Evolutionary conservation across 2,329 filamentous ascomycete genomes (phyloP).

Genomic region (Zymoseptoria tritici): DNA sequence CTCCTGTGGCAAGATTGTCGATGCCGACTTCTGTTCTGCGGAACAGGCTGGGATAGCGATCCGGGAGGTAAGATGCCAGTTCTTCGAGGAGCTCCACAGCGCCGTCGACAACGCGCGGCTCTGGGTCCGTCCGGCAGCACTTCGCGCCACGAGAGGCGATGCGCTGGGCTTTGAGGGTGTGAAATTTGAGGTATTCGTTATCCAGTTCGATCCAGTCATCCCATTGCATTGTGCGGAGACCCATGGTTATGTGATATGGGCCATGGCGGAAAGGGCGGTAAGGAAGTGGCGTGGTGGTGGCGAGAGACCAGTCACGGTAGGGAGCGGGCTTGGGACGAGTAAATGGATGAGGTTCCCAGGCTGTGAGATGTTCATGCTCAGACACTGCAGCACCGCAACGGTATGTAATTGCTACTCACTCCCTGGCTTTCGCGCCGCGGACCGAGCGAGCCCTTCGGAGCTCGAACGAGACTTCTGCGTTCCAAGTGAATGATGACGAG

Average conservation of each 20-base stretch:
- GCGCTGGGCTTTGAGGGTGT: constrained; percentile 61
- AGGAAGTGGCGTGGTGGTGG: constrained; percentile 62
- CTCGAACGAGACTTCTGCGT: constrained; percentile 38
- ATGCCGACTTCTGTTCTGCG: constrained; percentile 56
- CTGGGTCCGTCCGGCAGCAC: constrained; percentile 62
- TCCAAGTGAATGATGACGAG: constrained; percentile 31
- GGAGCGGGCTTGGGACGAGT: constrained; percentile 52
- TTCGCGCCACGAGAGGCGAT: constrained; percentile 60
- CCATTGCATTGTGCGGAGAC: constrained; percentile 60
- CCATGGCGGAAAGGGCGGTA: constrained; percentile 75
- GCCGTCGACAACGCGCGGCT: constrained; percentile 49
- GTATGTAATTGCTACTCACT: constrained; percentile 31
- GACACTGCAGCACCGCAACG: not conserved
- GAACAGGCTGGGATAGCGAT: constrained; percentile 68
- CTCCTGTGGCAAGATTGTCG: constrained; percentile 62
- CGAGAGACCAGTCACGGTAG: constrained; percentile 62
- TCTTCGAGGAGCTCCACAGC: constrained; percentile 72
- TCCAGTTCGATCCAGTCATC: constrained; percentile 81
- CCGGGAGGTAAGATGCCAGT: constrained; percentile 60
- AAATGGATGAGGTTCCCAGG: constrained; percentile 54
- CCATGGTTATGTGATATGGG: constrained; percentile 71
- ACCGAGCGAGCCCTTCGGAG: constrained; percentile 18
- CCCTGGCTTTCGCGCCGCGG: constrained; percentile 38
- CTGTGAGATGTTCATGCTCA: constrained; percentile 19
- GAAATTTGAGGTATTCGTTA: constrained; percentile 66